These are phyloP conservation scores for Candida pseudoviswanathii DNA, from an alignment of 1,139 yeast species.

Conservation along the genomic window DNA sequence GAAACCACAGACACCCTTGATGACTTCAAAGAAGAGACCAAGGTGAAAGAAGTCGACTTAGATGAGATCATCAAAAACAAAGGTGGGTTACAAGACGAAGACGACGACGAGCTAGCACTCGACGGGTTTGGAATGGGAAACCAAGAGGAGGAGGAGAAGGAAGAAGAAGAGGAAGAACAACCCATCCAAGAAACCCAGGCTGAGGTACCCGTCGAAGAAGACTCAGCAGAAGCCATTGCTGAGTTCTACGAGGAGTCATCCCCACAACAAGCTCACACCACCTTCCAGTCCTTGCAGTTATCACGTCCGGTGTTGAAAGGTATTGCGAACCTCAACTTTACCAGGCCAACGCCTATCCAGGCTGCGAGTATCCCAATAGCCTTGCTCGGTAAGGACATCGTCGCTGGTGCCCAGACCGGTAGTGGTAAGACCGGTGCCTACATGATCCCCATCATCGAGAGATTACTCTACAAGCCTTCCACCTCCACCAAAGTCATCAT, in stretches of 20 bases:
- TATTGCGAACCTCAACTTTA: conserved; percentile 74
- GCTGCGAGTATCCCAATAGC: conserved; percentile 93
- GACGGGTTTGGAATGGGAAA: conserved; percentile 78
- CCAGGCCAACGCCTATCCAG: conserved; percentile 91
- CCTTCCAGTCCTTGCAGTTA: conserved; percentile 72
- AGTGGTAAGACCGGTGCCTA: conserved; percentile 99
- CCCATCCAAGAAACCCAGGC: conserved; percentile 23
- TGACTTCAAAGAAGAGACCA: conserved; percentile 76
- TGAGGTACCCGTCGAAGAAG: conserved; percentile 57
- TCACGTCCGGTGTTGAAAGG: conserved; percentile 92
- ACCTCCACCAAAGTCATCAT: conserved; percentile 90
- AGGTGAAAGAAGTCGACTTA: conserved; percentile 64
- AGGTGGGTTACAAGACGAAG: conserved; percentile 58
- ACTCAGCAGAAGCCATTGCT: conserved; percentile 72
- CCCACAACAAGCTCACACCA: conserved; percentile 48
- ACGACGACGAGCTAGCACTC: conserved; percentile 47
- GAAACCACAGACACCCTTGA: conserved; percentile 54
- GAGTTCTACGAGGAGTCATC: conserved; percentile 57
- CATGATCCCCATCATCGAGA: conserved; percentile 92
- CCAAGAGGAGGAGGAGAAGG: conserved; percentile 25
- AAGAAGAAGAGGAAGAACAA: conserved; percentile 31
- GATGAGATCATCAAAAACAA: conserved; percentile 83
- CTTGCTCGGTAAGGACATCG: conserved; percentile 86
- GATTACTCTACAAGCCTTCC: conserved; percentile 85
- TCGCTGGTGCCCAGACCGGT: conserved; percentile 99